phyloP scores from a whole-genome alignment of 2,329 filamentous ascomycete genomes.

The Orbilia ellipsospora region DNA sequence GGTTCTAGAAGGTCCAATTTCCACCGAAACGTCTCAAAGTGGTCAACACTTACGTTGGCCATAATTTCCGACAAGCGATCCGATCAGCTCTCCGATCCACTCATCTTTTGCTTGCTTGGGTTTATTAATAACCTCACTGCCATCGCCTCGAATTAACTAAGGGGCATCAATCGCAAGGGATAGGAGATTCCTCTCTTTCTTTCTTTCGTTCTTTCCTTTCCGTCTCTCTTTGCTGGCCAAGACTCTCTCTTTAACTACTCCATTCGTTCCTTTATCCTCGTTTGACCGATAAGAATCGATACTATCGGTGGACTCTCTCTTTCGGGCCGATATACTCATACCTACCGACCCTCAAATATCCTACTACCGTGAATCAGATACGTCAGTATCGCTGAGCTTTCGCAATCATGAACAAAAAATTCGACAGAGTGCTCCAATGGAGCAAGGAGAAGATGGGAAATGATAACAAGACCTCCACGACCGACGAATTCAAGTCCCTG shows the following conservation, averaged over 20 bases:
- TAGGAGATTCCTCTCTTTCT: conserved; percentile 3
- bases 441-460: conserved; percentile 95
- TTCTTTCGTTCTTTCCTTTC: conserved; percentile 9
- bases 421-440: conserved; percentile 98
- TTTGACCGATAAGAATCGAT: not conserved
- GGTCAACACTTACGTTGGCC: conserved; percentile 31
- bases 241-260: not conserved
- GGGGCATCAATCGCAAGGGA: conserved; percentile 2
- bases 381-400: not conserved
- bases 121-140: conserved; percentile 46
- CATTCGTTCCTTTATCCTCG: conserved; percentile 1
- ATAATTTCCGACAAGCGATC: conserved; percentile 55
- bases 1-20: conserved; percentile 1
- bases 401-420: conserved; percentile 75
- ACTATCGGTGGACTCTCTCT: no score
- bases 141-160: conserved; percentile 23
- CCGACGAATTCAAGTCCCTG: conserved; percentile 89
- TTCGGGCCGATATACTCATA: not conserved
- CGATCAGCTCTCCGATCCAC: conserved; percentile 29
- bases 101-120: conserved; percentile 18
- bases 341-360: not conserved
- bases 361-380: not conserved
- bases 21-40: conserved; percentile 11
- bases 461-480: conserved; percentile 85
- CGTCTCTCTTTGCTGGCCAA: not conserved